phyloP scores from a whole-genome alignment of 257 asterid species.

The Przewalskia tangutica region DNA sequence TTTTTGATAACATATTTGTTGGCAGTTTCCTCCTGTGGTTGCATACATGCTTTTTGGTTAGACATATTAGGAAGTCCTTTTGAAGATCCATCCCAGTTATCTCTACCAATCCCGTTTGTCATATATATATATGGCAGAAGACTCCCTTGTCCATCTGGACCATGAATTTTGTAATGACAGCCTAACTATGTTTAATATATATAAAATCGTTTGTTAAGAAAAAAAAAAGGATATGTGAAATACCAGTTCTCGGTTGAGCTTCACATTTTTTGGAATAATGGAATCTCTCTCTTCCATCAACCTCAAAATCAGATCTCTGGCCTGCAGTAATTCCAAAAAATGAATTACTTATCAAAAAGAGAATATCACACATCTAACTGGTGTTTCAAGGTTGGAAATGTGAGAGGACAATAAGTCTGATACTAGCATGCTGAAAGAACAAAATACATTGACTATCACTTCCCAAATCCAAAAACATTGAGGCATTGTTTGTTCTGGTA shows the following conservation, averaged over 20 bases:
- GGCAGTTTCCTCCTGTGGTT: not conserved
- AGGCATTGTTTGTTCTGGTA: not conserved
- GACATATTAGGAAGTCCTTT: not conserved
- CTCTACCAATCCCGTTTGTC: not conserved
- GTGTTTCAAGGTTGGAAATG: not conserved
- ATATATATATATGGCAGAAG: not conserved
- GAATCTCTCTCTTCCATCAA: constrained; percentile 10
- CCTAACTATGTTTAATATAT: not conserved
- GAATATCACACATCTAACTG: not conserved
- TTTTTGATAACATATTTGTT: not conserved
- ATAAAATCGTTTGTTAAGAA: not conserved
- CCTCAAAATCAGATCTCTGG: constrained; percentile 7
- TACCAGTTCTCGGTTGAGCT: constrained; percentile 17
- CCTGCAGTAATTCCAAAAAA: constrained; percentile 5
- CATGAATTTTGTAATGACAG: not conserved
- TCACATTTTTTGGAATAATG: constrained; percentile 8
- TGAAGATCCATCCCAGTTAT: not conserved
- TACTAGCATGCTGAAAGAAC: not conserved
- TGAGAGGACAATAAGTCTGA: not conserved
- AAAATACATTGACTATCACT: not conserved
- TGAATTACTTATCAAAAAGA: not conserved
- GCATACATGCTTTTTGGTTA: not conserved
- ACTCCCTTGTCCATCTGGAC: not conserved
- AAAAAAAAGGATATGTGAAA: not conserved
- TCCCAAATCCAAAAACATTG: not conserved